phyloP scores from a whole-genome alignment of 2,329 filamentous ascomycete species.

The Fusarium luffae region DNA sequence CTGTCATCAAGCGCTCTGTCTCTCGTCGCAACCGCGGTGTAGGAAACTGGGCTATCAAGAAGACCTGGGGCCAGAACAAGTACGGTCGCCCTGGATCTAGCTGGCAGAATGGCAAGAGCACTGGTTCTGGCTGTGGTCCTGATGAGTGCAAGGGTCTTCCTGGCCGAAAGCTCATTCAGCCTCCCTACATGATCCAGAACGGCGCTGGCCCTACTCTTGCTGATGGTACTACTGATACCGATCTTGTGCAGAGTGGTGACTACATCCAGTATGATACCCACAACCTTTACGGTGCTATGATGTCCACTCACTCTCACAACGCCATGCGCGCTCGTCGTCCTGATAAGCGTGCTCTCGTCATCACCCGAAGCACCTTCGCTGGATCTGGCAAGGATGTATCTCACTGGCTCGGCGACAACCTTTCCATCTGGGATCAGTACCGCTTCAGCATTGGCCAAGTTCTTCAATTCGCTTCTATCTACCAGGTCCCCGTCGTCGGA shows the following conservation, averaged over 20 bases:
- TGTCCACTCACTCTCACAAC: conserved; percentile 71
- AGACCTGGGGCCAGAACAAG: conserved; percentile 29
- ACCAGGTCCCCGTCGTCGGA: conserved; percentile 75
- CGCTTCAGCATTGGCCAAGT: conserved; percentile 67
- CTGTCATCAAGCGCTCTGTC: not conserved
- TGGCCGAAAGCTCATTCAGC: conserved; percentile 37
- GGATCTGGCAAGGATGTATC: conserved; percentile 74
- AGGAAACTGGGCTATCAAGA: conserved; percentile 27
- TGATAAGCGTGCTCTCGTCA: conserved; percentile 72
- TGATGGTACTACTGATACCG: conserved; percentile 41
- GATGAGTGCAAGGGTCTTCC: conserved; percentile 44
- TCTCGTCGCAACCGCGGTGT: conserved; percentile 5
- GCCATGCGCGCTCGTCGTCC: conserved; percentile 76
- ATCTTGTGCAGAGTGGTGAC: conserved; percentile 36
- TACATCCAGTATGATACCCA: conserved; percentile 68
- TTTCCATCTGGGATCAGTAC: conserved; percentile 67
- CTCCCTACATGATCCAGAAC: conserved; percentile 45
- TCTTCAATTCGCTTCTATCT: conserved; percentile 71
- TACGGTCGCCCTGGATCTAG: conserved; percentile 5
- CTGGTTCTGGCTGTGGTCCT: conserved; percentile 37
- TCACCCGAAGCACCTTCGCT: conserved; percentile 81
- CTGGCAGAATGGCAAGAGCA: conserved; percentile 39
- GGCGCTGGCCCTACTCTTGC: conserved; percentile 40
- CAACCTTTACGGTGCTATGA: conserved; percentile 81
- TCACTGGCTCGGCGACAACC: conserved; percentile 65